Evolutionary conservation across 2,329 filamentous ascomycete genomes (phyloP), one percentile per base, ranked within the genome.

Genomic region (Leptographium wingfieldii): DNA sequence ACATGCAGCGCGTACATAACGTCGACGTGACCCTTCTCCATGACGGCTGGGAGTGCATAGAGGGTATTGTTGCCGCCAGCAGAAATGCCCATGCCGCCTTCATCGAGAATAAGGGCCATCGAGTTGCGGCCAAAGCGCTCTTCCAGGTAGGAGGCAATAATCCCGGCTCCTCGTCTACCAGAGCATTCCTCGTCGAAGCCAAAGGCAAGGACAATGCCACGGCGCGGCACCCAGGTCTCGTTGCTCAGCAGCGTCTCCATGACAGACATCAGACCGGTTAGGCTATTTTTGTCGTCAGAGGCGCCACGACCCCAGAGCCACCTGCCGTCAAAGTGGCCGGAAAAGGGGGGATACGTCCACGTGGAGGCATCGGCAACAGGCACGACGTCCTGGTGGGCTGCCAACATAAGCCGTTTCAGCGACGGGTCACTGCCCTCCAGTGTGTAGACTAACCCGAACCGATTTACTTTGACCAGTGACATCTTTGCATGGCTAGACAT

Each of bases 381-480:
- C 2, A 87, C 83, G 10, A 84, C 81, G 67, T 86, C 84, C 67
- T 85, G 81, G 68, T 86, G 83, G 1, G 82, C 83, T 74, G 84
- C 80, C 46, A 86, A 71, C 27, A 86, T 70, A 3, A 78, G 76
- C 0, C 82, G 82, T 68, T 80, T 81, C 46, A 83, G 69, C 1
- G 66, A 68, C 2, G 68, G 61, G 43, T 83, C 72, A 7, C 71
- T 74, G 4, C 83, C 83, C 48, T 76, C 62, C 77, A 81, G 81
- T 2, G 80, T 83, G 66, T 78, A 84, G 35, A 85, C 67, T 52
- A 85, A 71, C 3, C 79, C 82, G 66, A 84, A 78, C 1, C 75
- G 80, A 67, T 86, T 85, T 65, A 84, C 70, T 61, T 77, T 79
- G 59, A 83, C 77, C 0, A 83, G 69, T 7, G 71, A 66, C 57